Percentiles rank a stretch among this genome's conserved stretches.
These are phyloP conservation scores for Aspergillaceae sp. DNA, from an alignment of 2,329 filamentous ascomycete species.

Conservation along the genomic window DNA sequence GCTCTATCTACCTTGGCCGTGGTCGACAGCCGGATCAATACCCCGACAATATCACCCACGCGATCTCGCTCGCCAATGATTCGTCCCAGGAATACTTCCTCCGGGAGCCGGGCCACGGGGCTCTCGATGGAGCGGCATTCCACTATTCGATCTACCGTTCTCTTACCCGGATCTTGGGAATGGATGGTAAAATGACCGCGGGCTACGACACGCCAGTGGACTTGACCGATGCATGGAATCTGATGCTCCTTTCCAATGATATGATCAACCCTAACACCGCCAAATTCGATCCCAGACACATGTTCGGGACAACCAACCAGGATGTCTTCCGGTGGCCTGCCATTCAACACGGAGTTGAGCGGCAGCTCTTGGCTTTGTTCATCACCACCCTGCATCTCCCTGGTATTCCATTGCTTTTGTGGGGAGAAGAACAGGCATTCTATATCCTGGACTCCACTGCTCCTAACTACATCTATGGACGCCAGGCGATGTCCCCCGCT, in stretches of 20 bases:
- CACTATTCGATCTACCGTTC: constrained; percentile 57
- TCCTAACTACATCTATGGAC: constrained; percentile 56
- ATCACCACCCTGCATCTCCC: constrained; percentile 53
- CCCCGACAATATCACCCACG: constrained; percentile 40
- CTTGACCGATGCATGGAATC: constrained; percentile 49
- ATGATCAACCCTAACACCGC: constrained; percentile 53
- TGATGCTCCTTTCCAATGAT: constrained; percentile 51
- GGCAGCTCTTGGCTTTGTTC: constrained; percentile 50
- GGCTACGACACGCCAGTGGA: constrained; percentile 48
- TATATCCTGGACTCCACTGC: constrained; percentile 58
- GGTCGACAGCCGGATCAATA: constrained; percentile 50
- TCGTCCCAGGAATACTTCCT: constrained; percentile 42
- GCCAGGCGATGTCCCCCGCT: constrained; percentile 53
- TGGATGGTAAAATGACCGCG: constrained; percentile 49
- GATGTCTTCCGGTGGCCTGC: constrained; percentile 59
- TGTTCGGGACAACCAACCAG: constrained; percentile 58
- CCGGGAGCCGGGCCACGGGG: constrained; percentile 44
- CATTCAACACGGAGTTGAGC: constrained; percentile 48
- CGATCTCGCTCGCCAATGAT: constrained; percentile 41
- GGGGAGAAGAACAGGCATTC: constrained; percentile 59
- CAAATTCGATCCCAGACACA: constrained; percentile 54
- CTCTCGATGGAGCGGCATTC: constrained; percentile 53
- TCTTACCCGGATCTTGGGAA: constrained; percentile 53
- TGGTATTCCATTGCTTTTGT: constrained; percentile 52
- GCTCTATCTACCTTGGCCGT: constrained; percentile 54